Evolutionary conservation across 2,329 filamentous ascomycete species (phyloP), one percentile per base, ranked within the genome.

Genomic region (Gliomastix tumulicola): DNA sequence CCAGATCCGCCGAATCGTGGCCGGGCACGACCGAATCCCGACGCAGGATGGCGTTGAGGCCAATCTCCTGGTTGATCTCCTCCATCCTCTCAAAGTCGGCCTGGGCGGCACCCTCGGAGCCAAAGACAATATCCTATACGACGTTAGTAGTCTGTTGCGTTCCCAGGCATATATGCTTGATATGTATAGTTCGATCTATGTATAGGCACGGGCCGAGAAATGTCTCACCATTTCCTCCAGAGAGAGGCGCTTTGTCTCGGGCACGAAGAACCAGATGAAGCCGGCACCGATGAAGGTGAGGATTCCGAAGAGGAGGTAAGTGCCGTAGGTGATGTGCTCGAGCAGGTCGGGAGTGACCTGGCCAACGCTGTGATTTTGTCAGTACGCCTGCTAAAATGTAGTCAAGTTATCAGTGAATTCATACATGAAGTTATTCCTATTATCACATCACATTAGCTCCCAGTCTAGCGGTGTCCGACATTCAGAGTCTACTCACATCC

Each of bases 281-380:
- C 57, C 68, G 0, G 77, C 79, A 4, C 80, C 81, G 0, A 79
- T 43, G 38, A 72, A 76, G 0, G 76, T 84, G 13, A 87, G 45
- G 1, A 80, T 38, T 0, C 82, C 82, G 40, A 87, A 87, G 12
- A 87, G 60, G 37, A 88, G 76, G 41, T 84, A 87, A 0, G 83
- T 85, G 12, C 82, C 82, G 42, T 84, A 87, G 0, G 66, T 73
- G 36, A 86, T 83, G 11, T 59, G 52, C 3, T 65, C 62, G 3
- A 87, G 62, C 73, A 86, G 79, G 40, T 82, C 74, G 0, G 82
- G 82, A 0, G 82, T 85, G 10, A 84, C 74, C 48, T 84, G 79
- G 1, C 79, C 81, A 18, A 86, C 76, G 36, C n/a, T n/a, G n/a
- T n/a, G n/a, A n/a, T n/a, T n/a, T n/a, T n/a, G n/a, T n/a, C n/a